Percentiles rank a stretch among this genome's conserved stretches.
Evolutionary conservation across 2,329 filamentous ascomycete species (phyloP).

Genomic region (Nannizziopsis barbatae): DNA sequence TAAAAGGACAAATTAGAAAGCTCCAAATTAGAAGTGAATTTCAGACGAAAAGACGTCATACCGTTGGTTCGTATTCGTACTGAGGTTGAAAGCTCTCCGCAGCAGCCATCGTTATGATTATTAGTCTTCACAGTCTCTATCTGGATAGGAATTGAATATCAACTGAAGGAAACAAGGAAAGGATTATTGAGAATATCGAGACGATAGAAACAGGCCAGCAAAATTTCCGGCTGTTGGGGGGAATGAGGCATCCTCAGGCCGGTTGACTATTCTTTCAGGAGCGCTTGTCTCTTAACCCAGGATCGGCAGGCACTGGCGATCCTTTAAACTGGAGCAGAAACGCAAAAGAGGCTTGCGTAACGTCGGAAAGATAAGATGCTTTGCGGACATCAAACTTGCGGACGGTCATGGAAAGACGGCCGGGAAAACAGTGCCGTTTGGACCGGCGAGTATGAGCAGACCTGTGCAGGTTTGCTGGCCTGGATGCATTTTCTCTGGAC

Average conservation of each 20-base stretch:
- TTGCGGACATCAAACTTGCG: neutral
- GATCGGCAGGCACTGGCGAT: slow-evolving; percentile 8
- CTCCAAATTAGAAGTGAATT: neutral
- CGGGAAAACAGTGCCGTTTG: too few species aligned
- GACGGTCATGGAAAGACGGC: too few species aligned
- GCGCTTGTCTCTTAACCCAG: neutral
- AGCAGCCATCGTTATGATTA: too few species aligned
- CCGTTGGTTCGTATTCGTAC: neutral
- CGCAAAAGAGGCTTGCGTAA: slow-evolving; percentile 2
- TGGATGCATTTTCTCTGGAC: too few species aligned
- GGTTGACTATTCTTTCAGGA: neutral
- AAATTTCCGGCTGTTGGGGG: neutral
- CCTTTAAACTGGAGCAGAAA: neutral
- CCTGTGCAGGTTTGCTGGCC: too few species aligned
- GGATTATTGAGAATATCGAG: neutral
- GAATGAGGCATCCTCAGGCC: neutral
- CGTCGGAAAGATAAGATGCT: neutral
- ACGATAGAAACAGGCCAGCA: neutral
- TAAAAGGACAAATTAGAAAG: slow-evolving; percentile 4
- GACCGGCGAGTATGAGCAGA: too few species aligned
- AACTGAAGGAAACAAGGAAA: neutral
- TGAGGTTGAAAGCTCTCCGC: too few species aligned
- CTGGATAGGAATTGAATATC: neutral
- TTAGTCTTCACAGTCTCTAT: too few species aligned
- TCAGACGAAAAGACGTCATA: neutral